A percentile compares a stretch with the other conserved stretches of the same genome.
Evolutionary conservation across 768 basidiomycete species (phyloP).

Genomic region (Podaxis mareebaensis): DNA sequence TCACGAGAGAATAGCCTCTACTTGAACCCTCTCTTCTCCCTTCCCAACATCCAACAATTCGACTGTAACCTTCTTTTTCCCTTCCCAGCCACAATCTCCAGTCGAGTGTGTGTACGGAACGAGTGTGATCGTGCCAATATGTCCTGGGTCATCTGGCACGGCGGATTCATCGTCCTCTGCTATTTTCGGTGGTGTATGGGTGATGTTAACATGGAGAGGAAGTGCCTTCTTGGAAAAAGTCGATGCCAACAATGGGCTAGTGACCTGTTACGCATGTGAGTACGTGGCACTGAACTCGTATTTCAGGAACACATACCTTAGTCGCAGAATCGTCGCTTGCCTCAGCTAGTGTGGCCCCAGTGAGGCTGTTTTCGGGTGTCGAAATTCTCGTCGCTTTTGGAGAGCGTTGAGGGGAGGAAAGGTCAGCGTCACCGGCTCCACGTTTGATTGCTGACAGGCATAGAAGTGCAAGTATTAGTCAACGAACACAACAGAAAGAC

Average conservation of each 20-base stretch:
- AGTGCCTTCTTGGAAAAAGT: conserved; percentile 65
- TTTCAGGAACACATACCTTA: background rate
- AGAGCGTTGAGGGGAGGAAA: background rate
- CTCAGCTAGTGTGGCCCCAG: background rate
- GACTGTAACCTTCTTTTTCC: conserved; percentile 63
- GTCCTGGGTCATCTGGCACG: conserved; percentile 54
- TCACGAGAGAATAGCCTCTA: conserved; percentile 74
- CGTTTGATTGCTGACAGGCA: background rate
- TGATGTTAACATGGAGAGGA: conserved; percentile 68
- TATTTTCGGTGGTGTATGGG: conserved; percentile 55
- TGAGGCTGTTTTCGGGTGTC: background rate
- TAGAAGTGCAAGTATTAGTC: background rate
- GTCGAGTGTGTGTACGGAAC: conserved; percentile 64
- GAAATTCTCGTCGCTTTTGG: background rate
- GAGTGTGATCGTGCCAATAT: conserved; percentile 57
- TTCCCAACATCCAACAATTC: conserved; percentile 56
- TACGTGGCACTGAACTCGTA: background rate
- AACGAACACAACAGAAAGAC: background rate
- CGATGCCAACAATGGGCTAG: conserved; percentile 45
- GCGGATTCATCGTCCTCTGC: conserved; percentile 24
- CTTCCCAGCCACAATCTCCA: conserved; percentile 88
- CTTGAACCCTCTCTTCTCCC: conserved; percentile 58
- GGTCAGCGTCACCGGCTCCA: background rate
- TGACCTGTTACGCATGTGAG: conserved; percentile 22
- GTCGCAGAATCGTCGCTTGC: background rate